Conservation (phyloP, 2,329 filamentous ascomycete genomes). For the Colletotrichum liriopes region DNA sequence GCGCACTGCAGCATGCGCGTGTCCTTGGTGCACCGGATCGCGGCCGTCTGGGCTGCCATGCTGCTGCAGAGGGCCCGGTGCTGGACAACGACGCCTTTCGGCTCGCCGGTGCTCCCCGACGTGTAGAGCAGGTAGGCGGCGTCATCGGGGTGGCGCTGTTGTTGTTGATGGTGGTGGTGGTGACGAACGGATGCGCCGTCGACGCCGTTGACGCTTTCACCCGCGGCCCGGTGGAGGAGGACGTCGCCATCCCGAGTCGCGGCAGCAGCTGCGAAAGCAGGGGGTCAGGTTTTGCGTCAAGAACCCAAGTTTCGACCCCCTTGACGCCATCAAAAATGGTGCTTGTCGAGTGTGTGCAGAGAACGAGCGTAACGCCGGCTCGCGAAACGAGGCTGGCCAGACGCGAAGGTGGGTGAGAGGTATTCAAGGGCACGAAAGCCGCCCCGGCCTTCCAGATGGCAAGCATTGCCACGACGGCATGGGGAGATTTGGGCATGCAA, state of each 20-base stretch:
- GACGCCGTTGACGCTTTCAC: not conserved
- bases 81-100: constrained; percentile 3
- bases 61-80: constrained; percentile 1
- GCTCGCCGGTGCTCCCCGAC: constrained; percentile 5
- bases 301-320: not conserved
- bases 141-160: not conserved
- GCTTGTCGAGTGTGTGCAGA: not conserved
- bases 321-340: not conserved
- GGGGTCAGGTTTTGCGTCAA: not conserved
- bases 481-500: constrained; percentile 48
- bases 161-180: not conserved
- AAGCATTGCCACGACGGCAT: constrained; percentile 48
- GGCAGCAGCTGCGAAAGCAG: not conserved
- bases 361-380: not conserved
- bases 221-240: not conserved
- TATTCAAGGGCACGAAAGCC: constrained; percentile 50
- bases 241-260: not conserved
- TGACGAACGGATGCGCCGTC: not conserved
- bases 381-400: not conserved
- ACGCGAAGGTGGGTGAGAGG: constrained; percentile 6
- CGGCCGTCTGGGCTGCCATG: not conserved
- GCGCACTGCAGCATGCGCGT: constrained; percentile 5
- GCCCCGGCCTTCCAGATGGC: constrained; percentile 51
- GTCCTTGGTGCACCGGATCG: not conserved
- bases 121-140: constrained; percentile 5